Percentiles rank a stretch among this genome's conserved stretches.
phyloP scores from a whole-genome alignment of 371 early-diverging fungal species.

The Rhizopus microsporus region DNA sequence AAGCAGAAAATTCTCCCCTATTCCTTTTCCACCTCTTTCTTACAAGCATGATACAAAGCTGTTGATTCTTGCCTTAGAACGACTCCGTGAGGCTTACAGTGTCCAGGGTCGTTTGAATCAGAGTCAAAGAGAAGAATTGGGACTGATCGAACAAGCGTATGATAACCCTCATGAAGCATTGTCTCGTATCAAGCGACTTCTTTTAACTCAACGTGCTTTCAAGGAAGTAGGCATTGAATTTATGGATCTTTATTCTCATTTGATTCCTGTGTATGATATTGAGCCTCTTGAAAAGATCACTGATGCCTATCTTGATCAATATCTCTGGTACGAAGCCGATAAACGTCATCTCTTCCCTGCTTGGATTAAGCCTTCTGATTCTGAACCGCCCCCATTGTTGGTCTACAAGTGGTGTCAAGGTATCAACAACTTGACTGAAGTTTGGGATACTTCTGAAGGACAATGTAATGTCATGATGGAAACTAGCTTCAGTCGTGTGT shows the following conservation, averaged over 20 bases:
- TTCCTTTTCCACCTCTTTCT: slow-evolving; percentile 98
- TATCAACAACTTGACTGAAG: slow-evolving; percentile 92
- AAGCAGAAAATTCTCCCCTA: slow-evolving; percentile 95
- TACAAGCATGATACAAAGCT: slow-evolving; percentile 99
- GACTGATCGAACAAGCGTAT: slow-evolving; percentile 96
- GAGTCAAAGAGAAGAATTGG: slow-evolving; percentile 97
- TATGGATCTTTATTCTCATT: slow-evolving; percentile 95
- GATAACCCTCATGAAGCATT: slow-evolving; percentile 97
- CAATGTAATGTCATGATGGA: slow-evolving; percentile 96
- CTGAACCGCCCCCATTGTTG: slow-evolving; percentile 95
- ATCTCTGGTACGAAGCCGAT: slow-evolving; percentile 97
- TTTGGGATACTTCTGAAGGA: slow-evolving; percentile 93
- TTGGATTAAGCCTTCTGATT: slow-evolving; percentile 98
- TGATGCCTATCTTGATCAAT: slow-evolving; percentile 98
- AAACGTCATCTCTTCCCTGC: slow-evolving; percentile 89
- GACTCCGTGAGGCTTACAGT: slow-evolving; percentile 93
- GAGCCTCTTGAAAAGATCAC: slow-evolving; percentile 98
- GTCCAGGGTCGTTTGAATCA: slow-evolving; percentile 96
- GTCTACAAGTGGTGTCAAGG: slow-evolving; percentile 99
- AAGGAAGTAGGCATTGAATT: slow-evolving; percentile 99
- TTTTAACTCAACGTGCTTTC: slow-evolving; percentile 98
- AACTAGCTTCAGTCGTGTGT: slow-evolving; percentile 87
- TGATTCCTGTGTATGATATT: slow-evolving; percentile 96
- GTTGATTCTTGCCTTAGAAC: slow-evolving; percentile 93
- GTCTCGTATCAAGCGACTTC: slow-evolving; percentile 91